Base-by-base conservation (phyloP, 2,329 filamentous ascomycete genomes). In the Paecilomyces niveus region DNA sequence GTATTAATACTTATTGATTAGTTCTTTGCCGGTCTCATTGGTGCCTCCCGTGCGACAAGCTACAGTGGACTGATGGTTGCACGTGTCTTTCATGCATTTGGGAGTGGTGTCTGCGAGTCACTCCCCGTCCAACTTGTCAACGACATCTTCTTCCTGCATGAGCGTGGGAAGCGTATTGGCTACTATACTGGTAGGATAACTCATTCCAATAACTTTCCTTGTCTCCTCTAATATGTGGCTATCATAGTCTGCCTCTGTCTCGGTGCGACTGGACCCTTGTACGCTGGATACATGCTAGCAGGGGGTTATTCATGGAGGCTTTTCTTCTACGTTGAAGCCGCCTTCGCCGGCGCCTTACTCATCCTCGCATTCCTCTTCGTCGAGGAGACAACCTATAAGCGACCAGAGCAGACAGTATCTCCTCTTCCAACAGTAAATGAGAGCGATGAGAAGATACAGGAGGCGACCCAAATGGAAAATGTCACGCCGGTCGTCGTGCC, bases 241-340 rank as follows among this genome's bases (percentile, higher is more conserved):
- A 7, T 29, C 11, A 15, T 51, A 77, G 78, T 84, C 24, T 80
- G 78, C 54, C 77, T 85, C 50, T 85, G 82, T 63, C 75, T 84
- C 10, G 83, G 82, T 3, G 73, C 81, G 0, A 81, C 81, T 0
- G 82, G 82, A 0, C 82, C 83, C 0, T 72, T 86, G 1, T 84
- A 82, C 54, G 82, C 83, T 1, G 82, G 83, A 11, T 85, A 85
- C 67, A 85, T 86, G 83, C 78, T 86, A 6, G 77, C 79, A 0
- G 82, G 77, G 0, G 80, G 81, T 9, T 80, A 83, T 64, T 83
- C 82, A 6, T 86, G 83, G 83, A 75, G 80, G 15, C 77, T 85
- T 0, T 86, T 82, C 72, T 86, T 85, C 74, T 85, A 85, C 66
- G 83, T 85, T 57, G 78, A 81, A 61, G 77, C 83, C 54, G 83